Evolutionary conservation across 2,329 filamentous ascomycete genomes (phyloP), one percentile per base, ranked within the genome.

Genomic region (Decorospora gaudefroyi): DNA sequence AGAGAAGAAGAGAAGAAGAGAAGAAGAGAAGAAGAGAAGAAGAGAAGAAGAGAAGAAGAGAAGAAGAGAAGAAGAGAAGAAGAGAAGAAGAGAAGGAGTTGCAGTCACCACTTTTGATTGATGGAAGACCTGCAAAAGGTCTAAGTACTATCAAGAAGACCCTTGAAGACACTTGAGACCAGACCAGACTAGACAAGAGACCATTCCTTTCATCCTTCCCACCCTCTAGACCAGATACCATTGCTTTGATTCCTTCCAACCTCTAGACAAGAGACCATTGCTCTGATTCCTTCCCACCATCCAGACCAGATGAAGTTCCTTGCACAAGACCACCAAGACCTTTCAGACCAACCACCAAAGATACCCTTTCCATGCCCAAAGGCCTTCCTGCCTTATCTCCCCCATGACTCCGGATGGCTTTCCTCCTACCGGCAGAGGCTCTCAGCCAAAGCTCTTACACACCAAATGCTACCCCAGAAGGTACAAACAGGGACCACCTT

Each of bases 401-500:
- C 16, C 35, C 35, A 38, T 33, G 34, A 38, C 41, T 15, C 4
- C 17, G 21, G 19, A 17, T 33, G 34, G 17, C 22, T 10, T 18
- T 33, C 28, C 22, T 22, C 19, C 28, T 27, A 15, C 28, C 33
- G 27, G 32, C 27, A 37, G 22, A 27, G 33, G 19, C 28, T 43
- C 33, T 43, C 41, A 23, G 28, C 26, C 41, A 26, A 18, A 21
- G 21, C 33, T 38, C 41, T 43, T 31, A 30, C 27, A 39, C 27
- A 22, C 19, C 19, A 25, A 25, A 39, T 38, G 25, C 25, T 21
- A 16, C 22, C n/a, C n/a, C n/a, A n/a, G n/a, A n/a, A n/a, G n/a
- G n/a, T 18, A 19, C 39, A 19, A 41, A 32, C 28, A 33, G 18
- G 8, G 16, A 26, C 37, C 22, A 41, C 37, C 6, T 41, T 41